These are phyloP conservation scores for Crucibulum laeve DNA, from an alignment of 768 basidiomycete species.

Conservation along the genomic window DNA sequence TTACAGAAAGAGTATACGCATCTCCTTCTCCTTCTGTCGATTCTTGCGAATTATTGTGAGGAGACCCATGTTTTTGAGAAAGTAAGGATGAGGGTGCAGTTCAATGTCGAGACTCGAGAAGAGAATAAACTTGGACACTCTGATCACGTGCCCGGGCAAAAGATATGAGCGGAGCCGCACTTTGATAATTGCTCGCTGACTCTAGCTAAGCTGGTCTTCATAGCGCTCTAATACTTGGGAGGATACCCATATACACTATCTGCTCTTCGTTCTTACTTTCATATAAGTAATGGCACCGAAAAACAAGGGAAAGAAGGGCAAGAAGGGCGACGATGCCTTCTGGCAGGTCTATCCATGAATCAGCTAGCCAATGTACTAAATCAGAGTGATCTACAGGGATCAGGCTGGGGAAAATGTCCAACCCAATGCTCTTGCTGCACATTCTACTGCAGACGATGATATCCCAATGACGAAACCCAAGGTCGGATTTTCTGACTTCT, in stretches of 20 bases:
- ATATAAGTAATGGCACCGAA: constrained; percentile 61
- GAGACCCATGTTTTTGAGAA: constrained; percentile 64
- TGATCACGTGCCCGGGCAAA: no score
- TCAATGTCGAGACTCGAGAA: no score
- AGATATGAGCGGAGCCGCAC: no score
- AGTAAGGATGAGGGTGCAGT: not conserved
- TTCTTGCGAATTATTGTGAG: constrained; percentile 97
- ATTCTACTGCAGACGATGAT: constrained; percentile 39
- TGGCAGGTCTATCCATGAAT: constrained; percentile 45
- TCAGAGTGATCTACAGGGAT: constrained; percentile 49
- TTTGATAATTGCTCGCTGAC: no score
- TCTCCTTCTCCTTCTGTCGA: constrained; percentile 91
- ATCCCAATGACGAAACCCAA: constrained; percentile 20
- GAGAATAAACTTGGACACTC: no score
- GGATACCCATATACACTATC: no score
- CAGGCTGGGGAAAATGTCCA: constrained; percentile 55
- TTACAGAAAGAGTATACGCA: constrained; percentile 92
- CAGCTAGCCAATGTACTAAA: constrained; percentile 9
- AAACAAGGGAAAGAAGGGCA: constrained; percentile 84
- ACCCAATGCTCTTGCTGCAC: constrained; percentile 31
- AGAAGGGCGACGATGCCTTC: constrained; percentile 78
- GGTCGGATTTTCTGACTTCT: constrained; percentile 47
- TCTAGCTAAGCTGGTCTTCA: no score
- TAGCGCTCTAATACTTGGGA: no score
- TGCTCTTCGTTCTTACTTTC: no score